A percentile compares a stretch with the other conserved stretches of the same genome.
Evolutionary conservation across 345 rosid genomes (phyloP).

Genomic region (Populus tremula): DNA sequence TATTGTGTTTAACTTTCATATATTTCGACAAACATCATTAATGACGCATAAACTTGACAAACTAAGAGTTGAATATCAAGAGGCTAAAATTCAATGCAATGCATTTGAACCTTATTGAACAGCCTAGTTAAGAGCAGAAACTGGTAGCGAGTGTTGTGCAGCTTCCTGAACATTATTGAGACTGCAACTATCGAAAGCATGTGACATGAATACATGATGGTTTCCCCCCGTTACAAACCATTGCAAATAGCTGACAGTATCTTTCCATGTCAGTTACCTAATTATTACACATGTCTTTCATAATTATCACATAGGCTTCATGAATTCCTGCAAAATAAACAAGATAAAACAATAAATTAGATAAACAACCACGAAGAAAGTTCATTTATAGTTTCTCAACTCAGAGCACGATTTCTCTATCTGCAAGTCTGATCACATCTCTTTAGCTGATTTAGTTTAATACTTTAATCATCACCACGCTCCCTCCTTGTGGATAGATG

Average conservation of each 20-base stretch:
- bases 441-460: neutral
- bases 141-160: neutral
- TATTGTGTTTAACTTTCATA: neutral
- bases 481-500: neutral
- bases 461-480: neutral
- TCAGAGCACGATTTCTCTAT: too few relatives aligned
- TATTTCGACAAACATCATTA: neutral
- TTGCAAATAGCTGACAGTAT: conserved; percentile 11
- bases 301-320: conserved; percentile 12
- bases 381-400: neutral
- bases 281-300: conserved; percentile 21
- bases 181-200: conserved; percentile 2
- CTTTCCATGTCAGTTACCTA: conserved; percentile 17
- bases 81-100: neutral
- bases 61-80: neutral
- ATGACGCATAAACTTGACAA: neutral
- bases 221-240: neutral
- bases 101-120: neutral
- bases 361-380: neutral
- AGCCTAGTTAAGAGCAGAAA: neutral
- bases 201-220: neutral
- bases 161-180: neutral
- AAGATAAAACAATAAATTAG: neutral
- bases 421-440: neutral
- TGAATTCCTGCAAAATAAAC: conserved; percentile 31